Conservation (phyloP, 106 monocot species). For the Cymbidium sinense region DNA sequence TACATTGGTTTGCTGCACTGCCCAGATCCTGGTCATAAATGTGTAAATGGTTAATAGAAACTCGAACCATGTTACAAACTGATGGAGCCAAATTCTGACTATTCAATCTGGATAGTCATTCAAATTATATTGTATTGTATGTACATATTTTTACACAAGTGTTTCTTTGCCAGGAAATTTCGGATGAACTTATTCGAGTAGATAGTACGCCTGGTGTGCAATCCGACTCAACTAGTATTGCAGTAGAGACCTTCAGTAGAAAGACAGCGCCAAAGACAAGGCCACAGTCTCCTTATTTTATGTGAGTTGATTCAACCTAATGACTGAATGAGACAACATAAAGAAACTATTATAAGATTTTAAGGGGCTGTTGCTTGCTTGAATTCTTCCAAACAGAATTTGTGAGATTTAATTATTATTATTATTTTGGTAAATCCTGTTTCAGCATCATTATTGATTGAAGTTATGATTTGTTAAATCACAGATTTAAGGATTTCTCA, state of each 20-base stretch:
- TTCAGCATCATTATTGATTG: no score
- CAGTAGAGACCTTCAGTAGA: slow-evolving; percentile 8
- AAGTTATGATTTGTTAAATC: no score
- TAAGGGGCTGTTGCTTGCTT: no score
- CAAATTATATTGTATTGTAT: no score
- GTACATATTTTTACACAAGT: not conserved
- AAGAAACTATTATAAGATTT: not conserved
- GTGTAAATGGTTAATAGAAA: no score
- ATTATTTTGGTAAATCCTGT: no score
- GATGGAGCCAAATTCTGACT: no score
- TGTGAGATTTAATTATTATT: no score
- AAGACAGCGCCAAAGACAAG: slow-evolving; percentile 17
- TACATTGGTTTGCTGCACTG: no score
- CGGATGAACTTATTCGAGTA: slow-evolving; percentile 15
- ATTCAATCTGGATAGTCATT: no score
- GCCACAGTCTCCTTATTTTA: slow-evolving; percentile 53
- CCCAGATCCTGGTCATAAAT: not conserved
- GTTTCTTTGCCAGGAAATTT: slow-evolving; percentile 24
- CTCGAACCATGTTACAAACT: not conserved
- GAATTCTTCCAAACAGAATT: no score
- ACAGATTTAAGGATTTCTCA: no score
- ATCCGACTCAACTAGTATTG: slow-evolving; percentile 5
- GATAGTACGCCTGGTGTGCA: slow-evolving; percentile 8
- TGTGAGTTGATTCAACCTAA: slow-evolving; percentile 22
- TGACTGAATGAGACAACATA: not conserved